phyloP scores from a whole-genome alignment of 2,329 filamentous ascomycete genomes.

The Cladosporium sp. region DNA sequence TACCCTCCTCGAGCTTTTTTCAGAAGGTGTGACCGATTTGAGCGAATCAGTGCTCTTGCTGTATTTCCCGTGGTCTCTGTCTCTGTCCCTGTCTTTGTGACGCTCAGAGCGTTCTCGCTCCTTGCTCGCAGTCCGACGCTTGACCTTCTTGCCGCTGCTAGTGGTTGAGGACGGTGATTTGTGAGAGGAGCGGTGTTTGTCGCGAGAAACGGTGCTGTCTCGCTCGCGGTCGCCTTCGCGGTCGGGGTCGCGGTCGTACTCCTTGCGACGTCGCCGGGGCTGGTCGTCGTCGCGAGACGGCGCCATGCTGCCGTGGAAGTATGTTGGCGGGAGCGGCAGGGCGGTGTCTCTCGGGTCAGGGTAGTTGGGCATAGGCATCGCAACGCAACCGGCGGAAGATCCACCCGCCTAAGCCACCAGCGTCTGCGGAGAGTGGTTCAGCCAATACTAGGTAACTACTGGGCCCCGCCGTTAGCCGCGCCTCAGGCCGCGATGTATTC shows the following conservation, averaged over 20 bases:
- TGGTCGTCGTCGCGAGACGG: slow-evolving; percentile 16
- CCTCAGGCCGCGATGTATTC: too few relatives aligned
- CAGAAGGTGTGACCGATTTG: slow-evolving; percentile 16
- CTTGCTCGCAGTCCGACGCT: slow-evolving; percentile 22
- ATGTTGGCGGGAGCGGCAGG: slow-evolving; percentile 10
- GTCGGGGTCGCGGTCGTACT: slow-evolving; percentile 28
- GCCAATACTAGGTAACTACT: too few relatives aligned
- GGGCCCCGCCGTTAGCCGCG: too few relatives aligned
- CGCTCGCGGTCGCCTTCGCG: slow-evolving; percentile 19
- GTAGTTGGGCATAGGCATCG: slow-evolving; percentile 8
- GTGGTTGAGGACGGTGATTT: slow-evolving; percentile 25
- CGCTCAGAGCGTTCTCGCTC: slow-evolving; percentile 24
- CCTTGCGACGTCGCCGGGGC: slow-evolving; percentile 27
- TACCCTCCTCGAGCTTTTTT: slow-evolving; percentile 14
- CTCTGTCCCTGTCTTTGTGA: slow-evolving; percentile 17
- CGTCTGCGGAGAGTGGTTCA: neutral
- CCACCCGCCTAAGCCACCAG: slow-evolving; percentile 1
- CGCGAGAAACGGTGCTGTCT: slow-evolving; percentile 15
- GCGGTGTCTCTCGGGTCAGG: slow-evolving; percentile 12
- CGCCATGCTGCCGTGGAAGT: slow-evolving; percentile 6
- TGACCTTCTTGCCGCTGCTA: slow-evolving; percentile 21
- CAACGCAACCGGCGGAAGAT: slow-evolving; percentile 3
- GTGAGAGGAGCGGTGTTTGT: slow-evolving; percentile 25
- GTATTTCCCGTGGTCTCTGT: slow-evolving; percentile 17
- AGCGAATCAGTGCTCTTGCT: slow-evolving; percentile 19